Percentiles rank a stretch among this genome's conserved stretches.
These are phyloP conservation scores for Apiospora koreana DNA, from an alignment of 2,329 filamentous ascomycete genomes.

Conservation along the genomic window DNA sequence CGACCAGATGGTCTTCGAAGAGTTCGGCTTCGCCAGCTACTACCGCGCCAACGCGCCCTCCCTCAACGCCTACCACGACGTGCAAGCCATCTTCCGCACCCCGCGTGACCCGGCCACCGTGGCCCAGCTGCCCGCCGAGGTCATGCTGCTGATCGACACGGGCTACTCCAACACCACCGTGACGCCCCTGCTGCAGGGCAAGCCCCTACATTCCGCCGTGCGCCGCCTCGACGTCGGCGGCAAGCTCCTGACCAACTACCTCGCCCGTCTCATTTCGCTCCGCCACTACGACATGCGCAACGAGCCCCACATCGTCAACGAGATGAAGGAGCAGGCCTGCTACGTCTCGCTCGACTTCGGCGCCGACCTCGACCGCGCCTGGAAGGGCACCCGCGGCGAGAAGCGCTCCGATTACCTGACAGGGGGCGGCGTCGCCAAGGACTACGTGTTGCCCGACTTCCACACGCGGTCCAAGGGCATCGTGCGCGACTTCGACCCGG, in stretches of 20 bases:
- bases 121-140: constrained; percentile 65
- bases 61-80: constrained; percentile 81
- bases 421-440: constrained; percentile 70
- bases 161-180: constrained; percentile 93
- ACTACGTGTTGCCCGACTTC: constrained; percentile 90
- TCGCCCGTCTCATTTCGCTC: constrained; percentile 85
- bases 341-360: constrained; percentile 80
- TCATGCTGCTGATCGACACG: constrained; percentile 84
- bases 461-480: constrained; percentile 63
- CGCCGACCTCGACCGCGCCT: constrained; percentile 75
- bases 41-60: constrained; percentile 71
- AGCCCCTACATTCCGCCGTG: constrained; percentile 77
- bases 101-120: constrained; percentile 47
- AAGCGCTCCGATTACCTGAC: constrained; percentile 49
- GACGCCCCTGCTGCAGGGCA: constrained; percentile 80
- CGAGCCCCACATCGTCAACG: constrained; percentile 89
- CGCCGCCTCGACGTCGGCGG: constrained; percentile 88
- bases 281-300: constrained; percentile 96
- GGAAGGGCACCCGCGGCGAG: constrained; percentile 73
- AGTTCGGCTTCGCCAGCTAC: constrained; percentile 90
- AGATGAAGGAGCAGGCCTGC: constrained; percentile 90
- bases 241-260: constrained; percentile 89
- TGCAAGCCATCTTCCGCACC: constrained; percentile 68
- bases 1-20: constrained; percentile 96
- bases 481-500: constrained; percentile 75